These are phyloP conservation scores for Epicoccum nigrum DNA, from an alignment of 2,329 filamentous ascomycete species.

Conservation along the genomic window DNA sequence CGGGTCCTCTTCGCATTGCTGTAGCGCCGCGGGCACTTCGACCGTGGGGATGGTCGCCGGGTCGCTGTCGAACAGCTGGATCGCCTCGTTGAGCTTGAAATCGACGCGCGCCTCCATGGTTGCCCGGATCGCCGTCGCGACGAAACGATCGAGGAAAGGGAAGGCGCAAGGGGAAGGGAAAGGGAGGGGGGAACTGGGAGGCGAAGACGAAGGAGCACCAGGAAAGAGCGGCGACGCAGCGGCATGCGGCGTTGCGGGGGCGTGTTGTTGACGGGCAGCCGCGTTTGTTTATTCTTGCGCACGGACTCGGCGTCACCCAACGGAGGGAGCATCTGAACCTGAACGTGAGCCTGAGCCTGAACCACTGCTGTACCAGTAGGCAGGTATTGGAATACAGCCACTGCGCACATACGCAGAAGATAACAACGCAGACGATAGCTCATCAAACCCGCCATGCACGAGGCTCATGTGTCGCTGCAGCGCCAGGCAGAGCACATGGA, in stretches of 20 bases:
- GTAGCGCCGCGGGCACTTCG: constrained; percentile 80
- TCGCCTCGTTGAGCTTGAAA: constrained; percentile 95
- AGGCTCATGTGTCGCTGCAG: constrained; percentile 36
- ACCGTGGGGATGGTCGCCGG: constrained; percentile 81
- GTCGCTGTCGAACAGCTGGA: constrained; percentile 97
- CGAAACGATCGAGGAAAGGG: no score
- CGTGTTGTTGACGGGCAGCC: constrained; percentile 23
- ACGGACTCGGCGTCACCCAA: constrained; percentile 10
- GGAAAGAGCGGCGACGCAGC: constrained; percentile 22
- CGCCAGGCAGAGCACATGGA: constrained; percentile 36
- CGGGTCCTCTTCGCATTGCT: constrained; percentile 92
- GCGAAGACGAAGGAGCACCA: no score
- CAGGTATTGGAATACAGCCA: no score
- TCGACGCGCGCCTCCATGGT: constrained; percentile 71
- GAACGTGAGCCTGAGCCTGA: no score
- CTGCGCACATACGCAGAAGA: constrained; percentile 15
- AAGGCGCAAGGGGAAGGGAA: no score
- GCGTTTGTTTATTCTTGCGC: constrained; percentile 28
- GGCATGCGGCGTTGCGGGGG: constrained; percentile 16
- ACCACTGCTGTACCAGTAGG: no score
- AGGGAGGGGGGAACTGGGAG: constrained; percentile 17
- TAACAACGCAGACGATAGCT: no score
- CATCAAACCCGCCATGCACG: constrained; percentile 40
- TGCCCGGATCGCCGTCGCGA: no score
- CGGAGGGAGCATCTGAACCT: background rate